Evolutionary conservation across 2,329 filamentous ascomycete genomes (phyloP).

Genomic region (Gaeumannomyces sp.): DNA sequence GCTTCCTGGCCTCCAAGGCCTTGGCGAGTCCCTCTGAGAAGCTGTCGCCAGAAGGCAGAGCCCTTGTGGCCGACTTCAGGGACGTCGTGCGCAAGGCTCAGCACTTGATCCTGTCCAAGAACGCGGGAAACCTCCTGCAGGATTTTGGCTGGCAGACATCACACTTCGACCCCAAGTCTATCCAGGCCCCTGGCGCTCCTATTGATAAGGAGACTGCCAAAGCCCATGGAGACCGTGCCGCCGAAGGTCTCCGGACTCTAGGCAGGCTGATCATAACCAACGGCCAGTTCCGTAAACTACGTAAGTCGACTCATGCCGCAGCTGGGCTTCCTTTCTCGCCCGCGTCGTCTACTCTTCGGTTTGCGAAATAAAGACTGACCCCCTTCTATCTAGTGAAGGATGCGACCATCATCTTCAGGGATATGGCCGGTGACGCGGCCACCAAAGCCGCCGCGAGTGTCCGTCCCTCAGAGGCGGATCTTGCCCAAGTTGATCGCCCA

Average conservation of each 20-base stretch:
- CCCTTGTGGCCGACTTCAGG: constrained; percentile 70
- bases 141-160: constrained; percentile 96
- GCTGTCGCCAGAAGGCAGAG: constrained; percentile 75
- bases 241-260: constrained; percentile 80
- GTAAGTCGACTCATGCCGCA: constrained; percentile 42
- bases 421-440: constrained; percentile 88
- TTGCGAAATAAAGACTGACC: constrained; percentile 12
- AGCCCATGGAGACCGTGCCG: constrained; percentile 76
- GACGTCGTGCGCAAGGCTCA: constrained; percentile 81
- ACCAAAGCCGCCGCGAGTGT: constrained; percentile 68
- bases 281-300: constrained; percentile 87
- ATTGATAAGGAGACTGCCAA: constrained; percentile 70
- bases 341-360: too few species aligned
- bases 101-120: constrained; percentile 82
- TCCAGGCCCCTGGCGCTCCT: constrained; percentile 58
- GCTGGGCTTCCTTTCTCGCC: not conserved
- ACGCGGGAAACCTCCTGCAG: constrained; percentile 87
- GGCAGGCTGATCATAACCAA: constrained; percentile 90
- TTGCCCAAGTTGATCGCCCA: constrained; percentile 72
- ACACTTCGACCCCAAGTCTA: constrained; percentile 59
- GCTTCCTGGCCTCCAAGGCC: constrained; percentile 66
- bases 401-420: constrained; percentile 71
- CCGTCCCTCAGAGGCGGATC: constrained; percentile 70
- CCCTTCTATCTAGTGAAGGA: constrained; percentile 54
- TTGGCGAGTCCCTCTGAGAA: constrained; percentile 65